Percentiles rank a stretch among this genome's conserved stretches.
Evolutionary conservation across 169 alveolate genomes (phyloP).

Genomic region (Hepatocystis sp.): DNA sequence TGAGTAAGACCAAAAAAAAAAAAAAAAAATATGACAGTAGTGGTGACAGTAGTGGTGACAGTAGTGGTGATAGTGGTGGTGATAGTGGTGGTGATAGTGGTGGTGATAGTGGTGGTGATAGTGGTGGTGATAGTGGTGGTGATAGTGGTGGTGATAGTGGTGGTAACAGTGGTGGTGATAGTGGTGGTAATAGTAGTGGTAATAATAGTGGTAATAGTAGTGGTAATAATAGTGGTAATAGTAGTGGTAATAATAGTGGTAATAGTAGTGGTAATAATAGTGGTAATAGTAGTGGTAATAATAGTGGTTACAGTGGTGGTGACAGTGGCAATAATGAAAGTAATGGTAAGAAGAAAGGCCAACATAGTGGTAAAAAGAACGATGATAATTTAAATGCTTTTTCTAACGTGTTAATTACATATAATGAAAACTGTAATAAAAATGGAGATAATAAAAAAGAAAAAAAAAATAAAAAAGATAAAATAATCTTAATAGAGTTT

Average conservation of each 20-base stretch:
- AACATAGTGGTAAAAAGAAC: background rate
- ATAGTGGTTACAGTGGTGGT: background rate
- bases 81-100: background rate
- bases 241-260: background rate
- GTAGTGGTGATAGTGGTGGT: background rate
- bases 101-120: background rate
- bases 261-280: background rate
- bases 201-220: too few species aligned
- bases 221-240: background rate
- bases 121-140: background rate
- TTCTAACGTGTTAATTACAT: constrained; percentile 18
- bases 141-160: background rate
- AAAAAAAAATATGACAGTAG: too few species aligned
- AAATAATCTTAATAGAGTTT: constrained; percentile 35
- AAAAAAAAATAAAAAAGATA: background rate
- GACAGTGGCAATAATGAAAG: background rate
- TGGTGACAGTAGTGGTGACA: background rate
- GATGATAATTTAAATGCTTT: constrained; percentile 7
- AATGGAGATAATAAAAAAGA: constrained; percentile 7
- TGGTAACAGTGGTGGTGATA: background rate
- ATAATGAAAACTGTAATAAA: background rate
- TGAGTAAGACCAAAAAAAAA: too few species aligned
- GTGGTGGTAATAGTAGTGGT: background rate
- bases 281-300: background rate
- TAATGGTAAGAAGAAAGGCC: background rate